Conservation (phyloP, 2,329 filamentous ascomycete genomes). For the Rosellinia necatrix region DNA sequence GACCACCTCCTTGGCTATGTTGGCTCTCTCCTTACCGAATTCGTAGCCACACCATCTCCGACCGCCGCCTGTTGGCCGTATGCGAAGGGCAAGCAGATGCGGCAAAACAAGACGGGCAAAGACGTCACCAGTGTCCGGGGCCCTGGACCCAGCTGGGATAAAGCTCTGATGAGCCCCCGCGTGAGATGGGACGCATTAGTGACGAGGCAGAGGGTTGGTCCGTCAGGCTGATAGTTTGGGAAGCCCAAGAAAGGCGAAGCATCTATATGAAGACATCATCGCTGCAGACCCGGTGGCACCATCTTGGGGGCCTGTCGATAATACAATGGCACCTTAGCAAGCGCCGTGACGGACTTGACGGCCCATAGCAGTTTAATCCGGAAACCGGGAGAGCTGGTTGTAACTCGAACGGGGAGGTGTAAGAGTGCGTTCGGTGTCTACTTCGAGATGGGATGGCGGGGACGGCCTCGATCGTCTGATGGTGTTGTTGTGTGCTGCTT, state of each 20-base stretch:
- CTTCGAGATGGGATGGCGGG: too few relatives aligned
- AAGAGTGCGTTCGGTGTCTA: too few relatives aligned
- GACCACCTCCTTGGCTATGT: slow-evolving; percentile 34
- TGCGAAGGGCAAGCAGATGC: slow-evolving; percentile 11
- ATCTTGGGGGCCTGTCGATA: slow-evolving; percentile 12
- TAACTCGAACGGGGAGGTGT: background rate
- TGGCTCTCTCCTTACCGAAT: slow-evolving; percentile 25
- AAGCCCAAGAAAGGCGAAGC: slow-evolving; percentile 26
- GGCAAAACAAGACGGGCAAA: background rate
- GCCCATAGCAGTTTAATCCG: background rate
- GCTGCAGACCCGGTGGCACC: slow-evolving; percentile 5
- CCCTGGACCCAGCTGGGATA: slow-evolving; percentile 9
- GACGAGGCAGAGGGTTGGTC: slow-evolving; percentile 24
- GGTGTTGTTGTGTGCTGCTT: slow-evolving; percentile 7
- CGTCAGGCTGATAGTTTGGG: slow-evolving; percentile 12
- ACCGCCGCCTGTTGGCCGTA: background rate
- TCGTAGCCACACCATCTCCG: slow-evolving; percentile 22
- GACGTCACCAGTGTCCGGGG: slow-evolving; percentile 13
- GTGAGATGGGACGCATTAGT: slow-evolving; percentile 5
- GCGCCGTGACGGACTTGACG: slow-evolving; percentile 1
- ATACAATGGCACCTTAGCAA: slow-evolving; percentile 21
- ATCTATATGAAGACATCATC: slow-evolving; percentile 15
- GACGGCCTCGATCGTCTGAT: slow-evolving; percentile 16
- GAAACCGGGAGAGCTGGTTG: slow-evolving; percentile 2
- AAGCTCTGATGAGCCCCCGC: slow-evolving; percentile 3